Conservation (phyloP, 352 stramenopile genomes). For the Albugo candida region DNA sequence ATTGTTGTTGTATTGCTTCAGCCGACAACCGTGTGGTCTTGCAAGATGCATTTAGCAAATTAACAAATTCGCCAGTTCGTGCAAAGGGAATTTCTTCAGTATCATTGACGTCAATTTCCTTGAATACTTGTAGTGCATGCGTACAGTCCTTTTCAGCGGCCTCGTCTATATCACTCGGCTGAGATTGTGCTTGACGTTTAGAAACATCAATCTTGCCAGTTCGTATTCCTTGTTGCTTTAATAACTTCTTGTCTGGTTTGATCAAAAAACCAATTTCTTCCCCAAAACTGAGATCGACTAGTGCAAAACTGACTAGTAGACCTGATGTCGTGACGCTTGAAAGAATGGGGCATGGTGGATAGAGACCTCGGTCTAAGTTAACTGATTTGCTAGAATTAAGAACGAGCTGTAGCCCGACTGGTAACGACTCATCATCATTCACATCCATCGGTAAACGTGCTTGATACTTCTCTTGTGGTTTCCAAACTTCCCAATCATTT, state of each 20-base stretch:
- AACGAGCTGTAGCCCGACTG: constrained; percentile 30
- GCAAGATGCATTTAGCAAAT: too few relatives aligned
- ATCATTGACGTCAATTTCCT: too few relatives aligned
- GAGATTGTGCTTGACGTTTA: not conserved
- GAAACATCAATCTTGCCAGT: not conserved
- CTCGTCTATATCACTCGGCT: too few relatives aligned
- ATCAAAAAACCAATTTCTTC: constrained; percentile 12
- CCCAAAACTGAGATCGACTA: constrained; percentile 35
- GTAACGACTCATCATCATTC: constrained; percentile 47
- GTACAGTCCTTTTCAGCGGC: too few relatives aligned
- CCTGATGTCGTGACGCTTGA: constrained; percentile 37
- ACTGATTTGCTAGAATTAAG: constrained; percentile 28
- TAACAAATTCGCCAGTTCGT: too few relatives aligned
- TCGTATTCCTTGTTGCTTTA: not conserved
- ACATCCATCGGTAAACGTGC: constrained; percentile 47
- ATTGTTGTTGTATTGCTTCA: too few relatives aligned
- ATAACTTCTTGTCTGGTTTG: not conserved
- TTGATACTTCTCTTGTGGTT: constrained; percentile 54
- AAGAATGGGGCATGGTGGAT: constrained; percentile 27
- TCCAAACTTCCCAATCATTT: constrained; percentile 49
- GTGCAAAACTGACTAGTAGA: constrained; percentile 39
- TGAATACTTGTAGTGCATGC: too few relatives aligned
- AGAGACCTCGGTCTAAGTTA: constrained; percentile 28
- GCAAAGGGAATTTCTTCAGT: too few relatives aligned
- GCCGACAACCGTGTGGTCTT: too few relatives aligned